A percentile compares a stretch with the other conserved stretches of the same genome.
phyloP scores from a whole-genome alignment of 176 grass and related monocot species.

The Lolium rigidum region DNA sequence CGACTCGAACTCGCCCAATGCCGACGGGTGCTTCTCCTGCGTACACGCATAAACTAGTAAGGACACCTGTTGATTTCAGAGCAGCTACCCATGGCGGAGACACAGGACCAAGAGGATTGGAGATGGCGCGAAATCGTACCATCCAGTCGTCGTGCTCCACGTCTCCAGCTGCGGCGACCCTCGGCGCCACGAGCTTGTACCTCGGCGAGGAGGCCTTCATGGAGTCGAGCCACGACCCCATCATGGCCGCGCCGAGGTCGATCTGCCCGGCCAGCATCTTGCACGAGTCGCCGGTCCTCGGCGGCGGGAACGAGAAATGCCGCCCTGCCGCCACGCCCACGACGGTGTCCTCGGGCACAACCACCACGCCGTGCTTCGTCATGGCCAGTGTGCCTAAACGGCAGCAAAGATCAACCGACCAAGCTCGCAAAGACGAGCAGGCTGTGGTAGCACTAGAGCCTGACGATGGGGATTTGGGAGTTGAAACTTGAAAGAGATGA shows the following conservation, averaged over 20 bases:
- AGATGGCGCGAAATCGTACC: slow-evolving; percentile 5
- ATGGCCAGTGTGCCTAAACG: slow-evolving; percentile 2
- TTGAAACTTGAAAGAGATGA: too few species aligned
- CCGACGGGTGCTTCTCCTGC: slow-evolving; percentile 76
- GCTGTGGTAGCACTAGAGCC: neutral
- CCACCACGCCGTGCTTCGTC: slow-evolving; percentile 53
- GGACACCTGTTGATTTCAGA: neutral
- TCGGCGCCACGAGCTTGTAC: slow-evolving; percentile 38
- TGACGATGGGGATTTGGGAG: neutral
- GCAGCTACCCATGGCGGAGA: neutral
- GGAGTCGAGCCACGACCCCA: slow-evolving; percentile 60
- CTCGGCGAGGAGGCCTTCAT: slow-evolving; percentile 76
- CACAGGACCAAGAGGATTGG: neutral
- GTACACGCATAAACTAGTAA: neutral
- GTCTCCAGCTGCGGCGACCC: neutral
- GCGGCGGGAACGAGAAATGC: slow-evolving; percentile 64
- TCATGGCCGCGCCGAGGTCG: slow-evolving; percentile 49
- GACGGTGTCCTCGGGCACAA: slow-evolving; percentile 46
- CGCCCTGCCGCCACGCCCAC: neutral
- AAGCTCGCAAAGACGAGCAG: neutral
- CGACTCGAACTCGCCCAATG: slow-evolving; percentile 77
- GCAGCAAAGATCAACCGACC: neutral
- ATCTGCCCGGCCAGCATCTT: slow-evolving; percentile 51
- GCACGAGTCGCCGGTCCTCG: slow-evolving; percentile 37
- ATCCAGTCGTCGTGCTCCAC: slow-evolving; percentile 57